These are phyloP conservation scores for Hymenoscyphus fraxineus DNA, from an alignment of 2,329 filamentous ascomycete genomes.

Conservation along the genomic window DNA sequence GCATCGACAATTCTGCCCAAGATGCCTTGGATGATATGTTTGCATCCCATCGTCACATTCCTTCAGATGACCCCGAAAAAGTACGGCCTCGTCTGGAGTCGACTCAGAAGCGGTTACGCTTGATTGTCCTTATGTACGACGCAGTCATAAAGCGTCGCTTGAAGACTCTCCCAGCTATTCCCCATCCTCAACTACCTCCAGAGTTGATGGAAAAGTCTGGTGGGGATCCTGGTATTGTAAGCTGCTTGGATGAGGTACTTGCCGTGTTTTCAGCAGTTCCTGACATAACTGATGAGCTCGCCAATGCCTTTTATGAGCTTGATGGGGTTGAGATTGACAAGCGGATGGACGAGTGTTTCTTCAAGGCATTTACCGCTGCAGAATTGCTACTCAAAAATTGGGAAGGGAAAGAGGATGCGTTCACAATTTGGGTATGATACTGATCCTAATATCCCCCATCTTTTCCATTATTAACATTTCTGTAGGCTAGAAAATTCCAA, in stretches of 20 bases:
- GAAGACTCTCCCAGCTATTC: conserved; percentile 51
- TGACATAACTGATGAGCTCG: conserved; percentile 66
- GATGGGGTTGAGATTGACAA: conserved; percentile 56
- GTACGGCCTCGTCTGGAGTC: conserved; percentile 64
- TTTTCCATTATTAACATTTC: conserved; percentile 10
- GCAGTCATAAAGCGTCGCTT: conserved; percentile 67
- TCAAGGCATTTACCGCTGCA: conserved; percentile 53
- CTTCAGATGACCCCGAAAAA: conserved; percentile 58
- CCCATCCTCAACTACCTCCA: conserved; percentile 36
- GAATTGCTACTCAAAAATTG: conserved; percentile 57
- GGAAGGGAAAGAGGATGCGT: conserved; percentile 67
- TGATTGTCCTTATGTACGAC: conserved; percentile 65
- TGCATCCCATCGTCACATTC: conserved; percentile 57
- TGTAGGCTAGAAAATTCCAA: conserved; percentile 31
- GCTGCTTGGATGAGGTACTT: conserved; percentile 54
- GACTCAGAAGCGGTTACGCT: conserved; percentile 61
- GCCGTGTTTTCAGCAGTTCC: conserved; percentile 56
- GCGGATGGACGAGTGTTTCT: conserved; percentile 56
- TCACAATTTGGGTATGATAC: conserved; percentile 62
- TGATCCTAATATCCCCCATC: not conserved
- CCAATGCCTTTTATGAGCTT: conserved; percentile 68
- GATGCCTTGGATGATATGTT: conserved; percentile 67
- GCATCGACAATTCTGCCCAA: conserved; percentile 42
- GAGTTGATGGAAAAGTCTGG: conserved; percentile 21
- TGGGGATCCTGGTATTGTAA: conserved; percentile 23